Conservation (phyloP, 73 alveolate genomes). For the Paramecium tetraurelia region DNA sequence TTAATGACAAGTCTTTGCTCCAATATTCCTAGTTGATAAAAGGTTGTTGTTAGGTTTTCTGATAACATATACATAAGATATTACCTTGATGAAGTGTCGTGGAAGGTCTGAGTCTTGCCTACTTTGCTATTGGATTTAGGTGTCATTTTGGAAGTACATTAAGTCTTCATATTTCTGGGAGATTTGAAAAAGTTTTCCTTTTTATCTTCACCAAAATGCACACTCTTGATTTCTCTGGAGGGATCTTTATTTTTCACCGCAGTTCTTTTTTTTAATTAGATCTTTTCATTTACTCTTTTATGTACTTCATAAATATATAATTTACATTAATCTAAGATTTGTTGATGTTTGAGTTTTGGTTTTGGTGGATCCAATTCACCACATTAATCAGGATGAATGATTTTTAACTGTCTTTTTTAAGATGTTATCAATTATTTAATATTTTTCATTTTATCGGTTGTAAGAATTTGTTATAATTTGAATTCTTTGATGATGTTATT, state of each 20-base stretch:
- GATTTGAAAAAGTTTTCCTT: constrained; percentile 30
- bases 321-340: constrained; percentile 13
- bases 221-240: background rate
- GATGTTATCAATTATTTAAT: background rate
- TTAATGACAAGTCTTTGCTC: constrained; percentile 28
- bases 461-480: background rate
- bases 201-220: constrained; percentile 8
- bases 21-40: background rate
- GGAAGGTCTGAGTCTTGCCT: background rate
- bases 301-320: constrained; percentile 11
- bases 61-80: background rate
- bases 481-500: background rate
- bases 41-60: background rate
- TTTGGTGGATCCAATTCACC: background rate
- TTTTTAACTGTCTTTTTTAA: background rate
- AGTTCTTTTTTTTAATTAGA: background rate
- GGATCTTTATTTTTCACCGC: background rate
- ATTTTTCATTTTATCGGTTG: constrained; percentile 19
- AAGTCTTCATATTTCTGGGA: background rate
- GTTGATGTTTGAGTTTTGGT: constrained; percentile 15
- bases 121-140: constrained; percentile 2
- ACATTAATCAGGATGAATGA: constrained; percentile 24
- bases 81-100: constrained; percentile 6
- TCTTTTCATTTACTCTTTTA: constrained; percentile 33
- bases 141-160: background rate